These are phyloP conservation scores for Myriosclerotinia curreyana DNA, from an alignment of 2,329 filamentous ascomycete species.

Conservation along the genomic window DNA sequence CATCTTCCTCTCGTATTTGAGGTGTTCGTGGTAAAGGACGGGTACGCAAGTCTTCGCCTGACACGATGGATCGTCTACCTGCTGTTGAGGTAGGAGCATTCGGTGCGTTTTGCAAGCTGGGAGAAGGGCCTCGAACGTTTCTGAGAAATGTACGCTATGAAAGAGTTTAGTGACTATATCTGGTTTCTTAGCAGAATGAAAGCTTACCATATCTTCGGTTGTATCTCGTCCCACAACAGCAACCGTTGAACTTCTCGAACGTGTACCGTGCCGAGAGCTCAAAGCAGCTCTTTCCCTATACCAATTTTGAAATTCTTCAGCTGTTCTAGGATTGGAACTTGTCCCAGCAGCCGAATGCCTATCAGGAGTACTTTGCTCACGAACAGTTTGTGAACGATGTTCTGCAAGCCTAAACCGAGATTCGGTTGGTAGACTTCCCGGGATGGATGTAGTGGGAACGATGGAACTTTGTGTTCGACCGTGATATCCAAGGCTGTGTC, in stretches of 20 bases:
- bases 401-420: slow-evolving; percentile 16
- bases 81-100: slow-evolving; percentile 2
- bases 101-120: slow-evolving; percentile 6
- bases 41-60: slow-evolving; percentile 16
- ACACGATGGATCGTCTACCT: slow-evolving; percentile 20
- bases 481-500: slow-evolving; percentile 24
- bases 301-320: slow-evolving; percentile 18
- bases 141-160: slow-evolving; percentile 15
- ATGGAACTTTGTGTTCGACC: slow-evolving; percentile 21
- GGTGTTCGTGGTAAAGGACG: slow-evolving; percentile 29
- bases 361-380: slow-evolving; percentile 1
- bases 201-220: slow-evolving; percentile 22
- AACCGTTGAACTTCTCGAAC: slow-evolving; percentile 21
- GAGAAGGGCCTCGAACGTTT: slow-evolving; percentile 14
- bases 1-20: slow-evolving; percentile 67
- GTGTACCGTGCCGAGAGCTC: background rate
- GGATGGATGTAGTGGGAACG: slow-evolving; percentile 1
- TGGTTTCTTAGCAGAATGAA: background rate
- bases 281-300: slow-evolving; percentile 18
- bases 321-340: slow-evolving; percentile 7
- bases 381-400: slow-evolving; percentile 13
- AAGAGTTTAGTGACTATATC: background rate
- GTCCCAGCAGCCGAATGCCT: background rate
- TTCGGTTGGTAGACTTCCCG: slow-evolving; percentile 14
- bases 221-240: slow-evolving; percentile 17